Percentiles rank a stretch among this genome's conserved stretches.
Evolutionary conservation across 2,329 filamentous ascomycete species (phyloP).

Genomic region (Aspergillus luchuensis): DNA sequence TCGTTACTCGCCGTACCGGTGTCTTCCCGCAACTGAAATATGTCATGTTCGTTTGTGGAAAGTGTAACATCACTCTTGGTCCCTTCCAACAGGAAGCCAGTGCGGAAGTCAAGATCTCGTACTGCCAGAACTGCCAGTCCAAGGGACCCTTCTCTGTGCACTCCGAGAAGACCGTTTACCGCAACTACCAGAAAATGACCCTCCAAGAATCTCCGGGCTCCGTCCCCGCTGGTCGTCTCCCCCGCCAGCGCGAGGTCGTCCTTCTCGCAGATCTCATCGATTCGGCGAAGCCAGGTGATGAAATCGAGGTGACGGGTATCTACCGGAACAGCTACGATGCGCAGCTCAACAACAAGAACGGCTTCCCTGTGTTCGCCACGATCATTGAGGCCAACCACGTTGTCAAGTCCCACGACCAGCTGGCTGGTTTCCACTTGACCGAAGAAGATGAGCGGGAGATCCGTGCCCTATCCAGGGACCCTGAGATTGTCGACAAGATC

Average conservation of each 20-base stretch:
- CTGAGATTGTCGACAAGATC: slow-evolving; percentile 89
- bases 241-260: slow-evolving; percentile 90
- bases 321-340: slow-evolving; percentile 99
- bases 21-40: slow-evolving; percentile 98
- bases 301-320: slow-evolving; percentile 94
- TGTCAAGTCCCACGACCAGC: slow-evolving; percentile 94
- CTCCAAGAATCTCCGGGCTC: slow-evolving; percentile 96
- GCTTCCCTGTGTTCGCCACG: slow-evolving; percentile 96
- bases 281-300: slow-evolving; percentile 92
- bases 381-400: slow-evolving; percentile 97
- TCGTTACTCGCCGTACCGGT: slow-evolving; percentile 89
- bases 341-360: slow-evolving; percentile 96
- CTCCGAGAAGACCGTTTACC: slow-evolving; percentile 96
- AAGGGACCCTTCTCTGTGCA: slow-evolving; percentile 93
- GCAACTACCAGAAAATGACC: slow-evolving; percentile 97
- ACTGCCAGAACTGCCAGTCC: slow-evolving; percentile 95
- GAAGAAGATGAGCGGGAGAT: slow-evolving; percentile 95
- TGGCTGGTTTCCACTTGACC: slow-evolving; percentile 92
- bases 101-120: slow-evolving; percentile 92
- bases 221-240: slow-evolving; percentile 90
- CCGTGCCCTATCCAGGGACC: slow-evolving; percentile 81
- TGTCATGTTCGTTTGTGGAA: slow-evolving; percentile 95
- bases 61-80: slow-evolving; percentile 87
- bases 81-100: slow-evolving; percentile 98
- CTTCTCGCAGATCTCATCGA: slow-evolving; percentile 97